Evolutionary conservation across 1,284 basidiomycete species (phyloP), one percentile per base, ranked within the genome.

Genomic region (Omphalotus olearius): DNA sequence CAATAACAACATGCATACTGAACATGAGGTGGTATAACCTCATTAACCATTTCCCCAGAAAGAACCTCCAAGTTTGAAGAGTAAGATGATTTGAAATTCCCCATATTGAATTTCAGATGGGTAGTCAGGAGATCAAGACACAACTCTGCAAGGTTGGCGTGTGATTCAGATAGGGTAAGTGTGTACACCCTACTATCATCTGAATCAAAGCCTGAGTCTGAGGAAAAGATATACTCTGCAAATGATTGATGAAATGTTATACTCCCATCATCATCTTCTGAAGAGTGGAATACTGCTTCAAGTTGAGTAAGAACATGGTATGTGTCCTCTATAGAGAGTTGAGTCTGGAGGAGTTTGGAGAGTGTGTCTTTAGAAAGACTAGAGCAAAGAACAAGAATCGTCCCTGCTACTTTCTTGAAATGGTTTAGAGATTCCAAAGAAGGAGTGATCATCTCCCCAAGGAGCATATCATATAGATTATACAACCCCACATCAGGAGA

Each of bases 241-340:
- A 52, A 52, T 14, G 51, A 52, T 23, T 39, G 44, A 47, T 52
- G 51, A 18, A 52, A 47, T 1, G 20, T 47, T n/a, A 46, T 42
- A 16, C 42, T 35, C 6, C 16, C 13, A 14, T 33, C 13, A 10
- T 33, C 13, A 14, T 33, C 13, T 14, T 33, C n/a, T 33, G 25
- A n/a, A 36, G 41, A 18, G 25, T 47, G 47, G 16, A 47, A 26
- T 2, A 52, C 30, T 23, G 51, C 37, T 28, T 52, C 45, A 5
- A 52, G 51, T 10, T 33, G 33, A 6, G 13, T 6, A 7, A 52
- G 14, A 11, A 45, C 16, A 13, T 39, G 9, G 9, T 4, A 7
- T 3, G 30, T 33, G 30, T 4, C 9, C 13, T 33, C 9, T 10
- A 7, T 2, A 4, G 30, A 13, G 30, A 33, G 30, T 4, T 33